Conservation (phyloP, 2,329 filamentous ascomycete species). For the Boeremia exigua region DNA sequence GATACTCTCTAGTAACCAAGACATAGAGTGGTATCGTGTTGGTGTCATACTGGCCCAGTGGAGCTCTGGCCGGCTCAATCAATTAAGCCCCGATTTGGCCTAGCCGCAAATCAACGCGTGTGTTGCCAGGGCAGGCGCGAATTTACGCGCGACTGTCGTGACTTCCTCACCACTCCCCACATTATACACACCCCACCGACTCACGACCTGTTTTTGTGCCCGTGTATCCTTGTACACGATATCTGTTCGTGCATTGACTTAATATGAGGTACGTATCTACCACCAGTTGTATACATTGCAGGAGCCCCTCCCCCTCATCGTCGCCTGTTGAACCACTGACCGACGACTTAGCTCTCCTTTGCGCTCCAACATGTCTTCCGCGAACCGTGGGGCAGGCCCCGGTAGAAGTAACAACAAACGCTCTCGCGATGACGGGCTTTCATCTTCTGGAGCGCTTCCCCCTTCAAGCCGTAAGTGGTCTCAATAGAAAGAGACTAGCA, state of each 20-base stretch:
- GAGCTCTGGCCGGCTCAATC: neutral
- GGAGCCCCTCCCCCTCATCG: constrained; percentile 24
- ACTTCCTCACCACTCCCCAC: constrained; percentile 11
- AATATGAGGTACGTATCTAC: constrained; percentile 30
- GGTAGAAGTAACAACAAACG: constrained; percentile 68
- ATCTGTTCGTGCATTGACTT: constrained; percentile 11
- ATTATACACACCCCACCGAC: constrained; percentile 8
- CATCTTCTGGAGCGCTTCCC: constrained; percentile 63
- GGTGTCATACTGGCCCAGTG: neutral
- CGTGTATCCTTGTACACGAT: constrained; percentile 7
- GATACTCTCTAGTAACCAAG: neutral
- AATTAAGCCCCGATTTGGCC: constrained; percentile 13
- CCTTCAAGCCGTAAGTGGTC: constrained; percentile 67
- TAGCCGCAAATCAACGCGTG: constrained; percentile 21
- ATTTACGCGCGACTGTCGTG: constrained; percentile 13
- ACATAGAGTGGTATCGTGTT: neutral
- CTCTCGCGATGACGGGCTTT: constrained; percentile 65
- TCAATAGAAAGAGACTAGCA: neutral
- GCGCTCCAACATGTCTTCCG: constrained; percentile 79
- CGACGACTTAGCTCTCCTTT: constrained; percentile 73
- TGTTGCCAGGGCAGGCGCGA: constrained; percentile 10
- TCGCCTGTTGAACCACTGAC: constrained; percentile 20
- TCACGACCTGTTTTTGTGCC: constrained; percentile 9
- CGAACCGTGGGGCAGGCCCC: constrained; percentile 72
- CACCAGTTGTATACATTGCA: constrained; percentile 1